phyloP scores from a whole-genome alignment of 2,329 filamentous ascomycete genomes.

The Talaromyces sp. region DNA sequence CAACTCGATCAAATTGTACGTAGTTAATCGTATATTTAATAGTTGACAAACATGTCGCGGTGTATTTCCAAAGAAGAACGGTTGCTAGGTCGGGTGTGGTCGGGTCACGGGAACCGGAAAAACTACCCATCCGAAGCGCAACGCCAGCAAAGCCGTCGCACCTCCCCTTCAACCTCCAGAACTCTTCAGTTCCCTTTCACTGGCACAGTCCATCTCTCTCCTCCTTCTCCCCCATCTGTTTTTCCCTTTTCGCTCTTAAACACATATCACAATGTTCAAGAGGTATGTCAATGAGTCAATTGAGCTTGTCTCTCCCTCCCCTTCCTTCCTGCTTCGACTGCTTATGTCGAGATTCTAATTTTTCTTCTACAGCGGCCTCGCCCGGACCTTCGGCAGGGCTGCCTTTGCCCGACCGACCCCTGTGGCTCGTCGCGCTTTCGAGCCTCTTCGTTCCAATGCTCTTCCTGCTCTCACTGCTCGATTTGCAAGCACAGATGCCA shows the following conservation, averaged over 20 bases:
- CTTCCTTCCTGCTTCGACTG: conserved; percentile 20
- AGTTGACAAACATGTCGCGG: background rate
- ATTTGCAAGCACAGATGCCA: conserved; percentile 59
- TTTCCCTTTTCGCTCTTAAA: conserved; percentile 39
- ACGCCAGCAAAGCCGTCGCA: conserved; percentile 9
- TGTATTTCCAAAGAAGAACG: background rate
- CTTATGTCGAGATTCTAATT: conserved; percentile 29
- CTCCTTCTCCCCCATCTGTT: conserved; percentile 26
- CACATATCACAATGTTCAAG: conserved; percentile 59
- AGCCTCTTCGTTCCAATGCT: conserved; percentile 56
- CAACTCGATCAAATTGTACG: too few relatives aligned
- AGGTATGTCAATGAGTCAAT: conserved; percentile 47
- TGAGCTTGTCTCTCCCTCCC: conserved; percentile 18
- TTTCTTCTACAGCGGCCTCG: conserved; percentile 55
- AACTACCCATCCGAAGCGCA: conserved; percentile 1
- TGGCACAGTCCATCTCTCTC: conserved; percentile 23
- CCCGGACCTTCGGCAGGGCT: conserved; percentile 62
- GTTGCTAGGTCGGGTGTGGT: conserved; percentile 16
- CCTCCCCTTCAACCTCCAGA: conserved; percentile 7
- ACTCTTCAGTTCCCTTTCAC: conserved; percentile 21
- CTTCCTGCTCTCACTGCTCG: conserved; percentile 58
- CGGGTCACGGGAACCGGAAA: conserved; percentile 18
- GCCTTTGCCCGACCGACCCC: conserved; percentile 56
- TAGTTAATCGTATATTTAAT: background rate
- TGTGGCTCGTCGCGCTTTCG: conserved; percentile 55